Evolutionary conservation across 164 flowering plant genomes (phyloP).

Genomic region (Warburgia ugandensis): DNA sequence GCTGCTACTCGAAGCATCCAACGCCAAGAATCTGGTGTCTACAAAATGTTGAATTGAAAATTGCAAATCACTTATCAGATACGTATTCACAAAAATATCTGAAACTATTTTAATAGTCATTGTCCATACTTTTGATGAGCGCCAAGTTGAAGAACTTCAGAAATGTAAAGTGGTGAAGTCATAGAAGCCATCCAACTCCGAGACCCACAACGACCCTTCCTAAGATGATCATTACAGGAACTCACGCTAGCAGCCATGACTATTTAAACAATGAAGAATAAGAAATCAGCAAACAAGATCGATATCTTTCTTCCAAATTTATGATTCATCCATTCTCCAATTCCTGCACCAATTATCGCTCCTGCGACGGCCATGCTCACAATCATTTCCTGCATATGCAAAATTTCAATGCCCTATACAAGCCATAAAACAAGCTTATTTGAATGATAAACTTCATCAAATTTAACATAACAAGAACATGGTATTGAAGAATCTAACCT

Average conservation of each 20-base stretch:
- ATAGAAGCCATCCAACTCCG: conserved; percentile 90
- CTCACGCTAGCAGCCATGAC: conserved; percentile 62
- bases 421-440: no score
- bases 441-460: no score
- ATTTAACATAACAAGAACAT: no score
- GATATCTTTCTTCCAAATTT: conserved; percentile 50
- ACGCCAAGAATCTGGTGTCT: conserved; percentile 72
- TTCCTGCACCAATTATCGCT: conserved; percentile 81
- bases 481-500: no score
- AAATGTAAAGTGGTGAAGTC: conserved; percentile 80
- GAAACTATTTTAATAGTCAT: no score
- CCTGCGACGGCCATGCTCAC: conserved; percentile 93
- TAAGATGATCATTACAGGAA: conserved; percentile 46
- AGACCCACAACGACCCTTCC: conserved; percentile 69
- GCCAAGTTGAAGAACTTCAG: conserved; percentile 85
- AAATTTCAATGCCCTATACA: neutral
- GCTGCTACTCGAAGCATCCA: conserved; percentile 96
- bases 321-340: conserved; percentile 74
- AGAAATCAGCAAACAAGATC: conserved; percentile 51
- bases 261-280: conserved; percentile 64
- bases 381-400: conserved; percentile 50
- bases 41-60: no score
- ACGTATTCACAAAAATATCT: no score
- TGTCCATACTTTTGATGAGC: no score
- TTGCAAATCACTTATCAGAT: no score